A percentile compares a stretch with the other conserved stretches of the same genome.
Conservation (phyloP, 2,329 filamentous ascomycete species). For the Colletotrichum sp. region DNA sequence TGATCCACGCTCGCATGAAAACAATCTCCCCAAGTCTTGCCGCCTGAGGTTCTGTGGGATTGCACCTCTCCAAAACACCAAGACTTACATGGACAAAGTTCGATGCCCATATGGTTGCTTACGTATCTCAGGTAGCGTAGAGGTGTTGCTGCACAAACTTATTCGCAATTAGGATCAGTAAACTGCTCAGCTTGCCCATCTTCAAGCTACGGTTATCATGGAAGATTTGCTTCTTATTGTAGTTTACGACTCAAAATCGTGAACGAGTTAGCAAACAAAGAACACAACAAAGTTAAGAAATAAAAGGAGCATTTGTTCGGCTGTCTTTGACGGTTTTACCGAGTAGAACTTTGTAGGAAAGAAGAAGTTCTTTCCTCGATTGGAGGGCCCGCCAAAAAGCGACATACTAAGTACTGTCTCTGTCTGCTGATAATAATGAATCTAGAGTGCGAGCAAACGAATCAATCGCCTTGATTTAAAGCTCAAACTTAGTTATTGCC, state of each 20-base stretch:
- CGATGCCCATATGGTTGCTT: neutral
- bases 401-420: neutral
- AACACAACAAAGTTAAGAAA: neutral
- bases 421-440: neutral
- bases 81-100: neutral
- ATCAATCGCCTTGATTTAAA: neutral
- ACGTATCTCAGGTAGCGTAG: neutral
- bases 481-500: neutral
- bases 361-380: neutral
- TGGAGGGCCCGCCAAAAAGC: too few relatives aligned
- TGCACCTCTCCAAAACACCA: neutral
- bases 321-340: neutral
- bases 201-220: too few relatives aligned
- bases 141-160: neutral
- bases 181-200: too few relatives aligned
- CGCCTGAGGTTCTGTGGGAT: neutral
- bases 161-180: too few relatives aligned
- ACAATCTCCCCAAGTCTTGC: neutral
- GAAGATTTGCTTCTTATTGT: too few relatives aligned
- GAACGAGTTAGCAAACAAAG: rapidly evolving
- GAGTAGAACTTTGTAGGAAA: neutral
- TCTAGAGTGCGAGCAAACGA: neutral
- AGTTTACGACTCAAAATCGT: too few relatives aligned
- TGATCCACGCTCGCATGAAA: neutral
- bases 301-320: rapidly evolving